Conservation (phyloP, 2,329 filamentous ascomycete species). For the Trichothecium roseum region DNA sequence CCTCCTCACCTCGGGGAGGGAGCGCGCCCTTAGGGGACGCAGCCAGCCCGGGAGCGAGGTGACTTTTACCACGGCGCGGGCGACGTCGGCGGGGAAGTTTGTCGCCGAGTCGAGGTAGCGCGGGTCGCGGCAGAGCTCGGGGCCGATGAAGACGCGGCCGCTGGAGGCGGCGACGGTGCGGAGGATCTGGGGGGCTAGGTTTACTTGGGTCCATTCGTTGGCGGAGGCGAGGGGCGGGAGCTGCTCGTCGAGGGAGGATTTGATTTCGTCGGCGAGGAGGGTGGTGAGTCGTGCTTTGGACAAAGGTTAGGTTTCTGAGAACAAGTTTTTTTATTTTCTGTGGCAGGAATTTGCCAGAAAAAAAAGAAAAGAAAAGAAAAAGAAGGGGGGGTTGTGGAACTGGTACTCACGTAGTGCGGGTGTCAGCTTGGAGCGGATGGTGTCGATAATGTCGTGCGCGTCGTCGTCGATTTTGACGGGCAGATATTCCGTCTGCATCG, state of each 20-base stretch:
- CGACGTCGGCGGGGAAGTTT: slow-evolving; percentile 33
- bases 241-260: slow-evolving; percentile 17
- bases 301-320: slow-evolving; percentile 3
- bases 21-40: slow-evolving; percentile 19
- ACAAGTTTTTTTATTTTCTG: background rate
- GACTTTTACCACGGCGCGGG: slow-evolving; percentile 21
- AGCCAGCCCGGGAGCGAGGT: slow-evolving; percentile 17
- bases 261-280: slow-evolving; percentile 25
- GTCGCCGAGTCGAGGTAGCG: slow-evolving; percentile 35
- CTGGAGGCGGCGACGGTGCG: slow-evolving; percentile 35
- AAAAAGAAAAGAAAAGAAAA: too few relatives aligned
- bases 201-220: slow-evolving; percentile 11
- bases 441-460: slow-evolving; percentile 13
- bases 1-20: slow-evolving; percentile 22
- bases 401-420: slow-evolving; percentile 16
- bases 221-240: slow-evolving; percentile 25
- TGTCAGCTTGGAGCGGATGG: slow-evolving; percentile 19
- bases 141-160: slow-evolving; percentile 35
- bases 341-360: background rate
- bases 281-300: slow-evolving; percentile 20
- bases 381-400: too few relatives aligned
- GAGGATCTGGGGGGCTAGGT: slow-evolving; percentile 28
- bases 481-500: slow-evolving; percentile 19
- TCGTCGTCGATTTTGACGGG: slow-evolving; percentile 10
- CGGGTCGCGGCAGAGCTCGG: slow-evolving; percentile 32